These are phyloP conservation scores for Claviceps sp. DNA, from an alignment of 2,329 filamentous ascomycete genomes.

Conservation along the genomic window DNA sequence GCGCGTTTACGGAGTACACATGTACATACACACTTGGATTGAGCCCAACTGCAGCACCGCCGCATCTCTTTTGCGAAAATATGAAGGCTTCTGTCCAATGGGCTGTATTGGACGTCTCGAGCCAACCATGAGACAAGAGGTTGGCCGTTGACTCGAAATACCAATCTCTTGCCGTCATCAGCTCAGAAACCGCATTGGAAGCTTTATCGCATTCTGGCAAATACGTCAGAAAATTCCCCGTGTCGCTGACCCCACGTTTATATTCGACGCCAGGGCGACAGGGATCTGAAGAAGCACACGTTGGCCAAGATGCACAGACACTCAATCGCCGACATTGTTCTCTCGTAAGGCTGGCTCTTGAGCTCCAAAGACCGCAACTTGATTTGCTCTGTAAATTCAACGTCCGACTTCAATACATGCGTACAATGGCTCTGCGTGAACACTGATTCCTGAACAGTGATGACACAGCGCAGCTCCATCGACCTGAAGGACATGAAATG, in stretches of 20 bases:
- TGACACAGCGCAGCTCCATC: neutral
- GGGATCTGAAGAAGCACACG: neutral
- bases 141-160: neutral
- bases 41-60: neutral
- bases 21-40: neutral
- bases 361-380: neutral
- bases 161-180: neutral
- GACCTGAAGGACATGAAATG: neutral
- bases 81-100: neutral
- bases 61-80: neutral
- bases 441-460: neutral
- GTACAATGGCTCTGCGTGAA: neutral
- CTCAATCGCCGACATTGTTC: neutral
- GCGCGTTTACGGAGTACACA: neutral
- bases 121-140: neutral
- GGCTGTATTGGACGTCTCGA: neutral
- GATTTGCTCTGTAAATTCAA: neutral
- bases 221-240: neutral
- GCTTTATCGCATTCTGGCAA: neutral
- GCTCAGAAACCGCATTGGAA: neutral
- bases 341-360: neutral
- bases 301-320: neutral
- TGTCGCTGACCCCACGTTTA: neutral
- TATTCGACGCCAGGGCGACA: neutral
- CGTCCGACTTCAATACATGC: neutral